Evolutionary conservation across 1,139 yeast species (phyloP).

Genomic region (Ashbya aceris): DNA sequence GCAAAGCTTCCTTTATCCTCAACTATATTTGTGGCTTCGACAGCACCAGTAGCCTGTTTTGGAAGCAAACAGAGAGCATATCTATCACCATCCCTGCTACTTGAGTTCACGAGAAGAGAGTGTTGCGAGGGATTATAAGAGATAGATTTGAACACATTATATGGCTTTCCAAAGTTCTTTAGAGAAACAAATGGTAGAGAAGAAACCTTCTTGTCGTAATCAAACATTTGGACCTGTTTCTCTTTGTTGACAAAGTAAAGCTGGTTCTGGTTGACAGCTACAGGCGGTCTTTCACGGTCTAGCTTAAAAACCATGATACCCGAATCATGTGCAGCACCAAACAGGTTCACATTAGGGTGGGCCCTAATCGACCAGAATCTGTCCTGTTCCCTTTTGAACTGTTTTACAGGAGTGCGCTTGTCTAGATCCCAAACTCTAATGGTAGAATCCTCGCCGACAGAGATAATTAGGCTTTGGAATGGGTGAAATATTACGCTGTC

Average conservation of each 20-base stretch:
- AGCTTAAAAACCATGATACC: constrained; percentile 98
- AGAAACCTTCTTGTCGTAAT: constrained; percentile 49
- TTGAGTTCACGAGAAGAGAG: constrained; percentile 74
- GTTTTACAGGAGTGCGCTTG: constrained; percentile 87
- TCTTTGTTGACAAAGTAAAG: constrained; percentile 73
- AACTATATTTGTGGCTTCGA: constrained; percentile 73
- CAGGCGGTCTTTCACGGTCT: constrained; percentile 96
- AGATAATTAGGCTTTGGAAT: constrained; percentile 79
- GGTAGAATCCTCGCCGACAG: constrained; percentile 96
- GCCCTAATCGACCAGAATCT: constrained; percentile 89
- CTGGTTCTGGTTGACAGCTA: constrained; percentile 58
- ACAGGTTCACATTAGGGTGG: constrained; percentile 83
- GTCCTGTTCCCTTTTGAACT: constrained; percentile 88
- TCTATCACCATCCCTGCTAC: constrained; percentile 49
- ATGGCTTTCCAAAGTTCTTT: constrained; percentile 74
- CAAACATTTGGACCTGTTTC: constrained; percentile 76
- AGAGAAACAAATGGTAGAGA: constrained; percentile 74
- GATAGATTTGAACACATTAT: constrained; percentile 77
- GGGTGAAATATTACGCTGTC: constrained; percentile 90
- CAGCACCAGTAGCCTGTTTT: constrained; percentile 82
- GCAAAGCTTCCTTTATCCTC: constrained; percentile 84
- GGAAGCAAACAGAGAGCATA: constrained; percentile 77
- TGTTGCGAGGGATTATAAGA: constrained; percentile 91
- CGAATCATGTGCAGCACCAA: constrained; percentile 94
- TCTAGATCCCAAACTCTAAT: constrained; percentile 95